Base-by-base conservation (phyloP, 2,329 filamentous ascomycete species). In the Arthrobotrys conoides region DNA sequence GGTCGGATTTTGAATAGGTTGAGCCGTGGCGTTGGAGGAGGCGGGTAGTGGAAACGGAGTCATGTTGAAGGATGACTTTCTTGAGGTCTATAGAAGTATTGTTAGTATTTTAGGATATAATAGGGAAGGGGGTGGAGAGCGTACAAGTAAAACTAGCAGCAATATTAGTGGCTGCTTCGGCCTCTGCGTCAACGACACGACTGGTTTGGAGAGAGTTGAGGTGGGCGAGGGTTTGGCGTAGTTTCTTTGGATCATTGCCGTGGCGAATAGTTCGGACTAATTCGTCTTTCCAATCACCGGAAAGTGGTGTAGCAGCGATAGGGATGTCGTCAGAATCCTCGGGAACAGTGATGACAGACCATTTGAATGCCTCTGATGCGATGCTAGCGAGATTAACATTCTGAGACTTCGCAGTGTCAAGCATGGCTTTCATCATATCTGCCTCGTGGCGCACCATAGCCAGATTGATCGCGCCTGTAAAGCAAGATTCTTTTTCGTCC, bases 261-360 rank as follows among this genome's bases (percentile, higher is more conserved):
- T 77, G 73, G 1, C 73, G 73, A 4, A 77, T 18, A 3, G 44
- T 55, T 49, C 67, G 48, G 27, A 71, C 41, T 9, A 77, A 10
- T 18, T 46, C 41, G 36, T 77, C 67, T 41, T 67, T 68, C 73
- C 73, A 77, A n/a, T 71, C 68, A 2, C 73, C 73, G 20, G 41
- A 38, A 9, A 77, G 22, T 1, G 73, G 73, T 20, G 67, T 71
- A 18, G 73, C 73, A 2, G 73, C 30, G 33, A 77, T 49, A 0
- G 73, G 73, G 41, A 77, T 77, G 18, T 77, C 59, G 2, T 71
- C 61, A n/a, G 73, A 71, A 10, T 67, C 67, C 5, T 77, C 73
- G 18, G 59, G 73, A 8, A 77, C 61, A n/a, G 24, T 46, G 6
- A 71, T 46, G 38, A 77, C 73, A 10, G 67, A 67, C 73, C 73